Percentiles rank a stretch among this genome's conserved stretches.
phyloP scores from a whole-genome alignment of 768 basidiomycete genomes.

The Saitozyma sp. region DNA sequence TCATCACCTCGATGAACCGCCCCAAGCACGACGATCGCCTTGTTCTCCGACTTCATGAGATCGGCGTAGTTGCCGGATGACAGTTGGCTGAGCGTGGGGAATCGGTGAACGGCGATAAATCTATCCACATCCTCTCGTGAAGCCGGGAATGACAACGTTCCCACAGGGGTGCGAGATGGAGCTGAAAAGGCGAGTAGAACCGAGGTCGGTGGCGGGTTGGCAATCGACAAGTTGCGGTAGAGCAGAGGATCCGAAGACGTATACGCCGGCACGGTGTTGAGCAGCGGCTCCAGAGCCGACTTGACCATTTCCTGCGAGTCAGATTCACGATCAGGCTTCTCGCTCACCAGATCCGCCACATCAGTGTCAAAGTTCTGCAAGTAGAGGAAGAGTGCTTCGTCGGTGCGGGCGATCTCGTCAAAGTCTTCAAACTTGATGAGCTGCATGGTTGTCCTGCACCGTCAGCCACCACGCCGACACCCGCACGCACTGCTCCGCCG shows the following conservation, averaged over 20 bases:
- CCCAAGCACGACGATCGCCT: conserved; percentile 75
- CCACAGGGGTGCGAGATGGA: conserved; percentile 61
- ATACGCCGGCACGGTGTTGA: conserved; percentile 60
- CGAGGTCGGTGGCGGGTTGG: conserved; percentile 46
- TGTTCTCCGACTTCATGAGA: conserved; percentile 77
- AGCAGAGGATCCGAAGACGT: conserved; percentile 54
- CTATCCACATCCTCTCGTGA: conserved; percentile 51
- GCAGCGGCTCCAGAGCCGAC: conserved; percentile 60
- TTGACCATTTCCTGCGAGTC: conserved; percentile 60
- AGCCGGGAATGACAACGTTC: conserved; percentile 26
- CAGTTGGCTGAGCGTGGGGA: conserved; percentile 73
- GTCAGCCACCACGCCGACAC: conserved; percentile 3
- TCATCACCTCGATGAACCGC: conserved; percentile 46
- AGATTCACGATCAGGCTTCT: conserved; percentile 31
- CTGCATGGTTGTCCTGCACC: conserved; percentile 26
- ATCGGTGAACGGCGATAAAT: conserved; percentile 70
- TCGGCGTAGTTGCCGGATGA: conserved; percentile 75
- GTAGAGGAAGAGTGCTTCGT: conserved; percentile 65
- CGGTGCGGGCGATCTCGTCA: conserved; percentile 51
- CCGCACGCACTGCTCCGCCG: conserved; percentile 66
- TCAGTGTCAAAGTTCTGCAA: conserved; percentile 55
- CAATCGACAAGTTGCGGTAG: conserved; percentile 42
- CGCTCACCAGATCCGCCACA: conserved; percentile 49
- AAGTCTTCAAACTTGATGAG: conserved; percentile 41
- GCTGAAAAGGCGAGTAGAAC: conserved; percentile 66